Percentiles rank a stretch among this genome's conserved stretches.
Conservation (phyloP, 2,329 filamentous ascomycete species). For the Talaromyces piceae region DNA sequence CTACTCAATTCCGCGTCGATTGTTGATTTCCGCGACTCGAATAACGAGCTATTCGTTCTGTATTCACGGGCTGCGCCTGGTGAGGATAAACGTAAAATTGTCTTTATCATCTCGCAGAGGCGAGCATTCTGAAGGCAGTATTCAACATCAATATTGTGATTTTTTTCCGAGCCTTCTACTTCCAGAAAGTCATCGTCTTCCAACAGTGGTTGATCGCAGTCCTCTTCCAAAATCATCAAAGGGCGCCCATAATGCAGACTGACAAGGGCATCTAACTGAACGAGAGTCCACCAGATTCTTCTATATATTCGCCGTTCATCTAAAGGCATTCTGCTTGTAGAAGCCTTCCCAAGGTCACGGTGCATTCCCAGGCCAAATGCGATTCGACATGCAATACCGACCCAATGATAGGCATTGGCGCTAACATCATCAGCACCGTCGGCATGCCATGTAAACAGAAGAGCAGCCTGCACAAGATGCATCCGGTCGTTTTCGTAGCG, state of each 20-base stretch:
- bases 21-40: neutral
- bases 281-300: neutral
- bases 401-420: neutral
- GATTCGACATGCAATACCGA: conserved; percentile 2
- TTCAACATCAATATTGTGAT: neutral
- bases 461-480: conserved; percentile 3
- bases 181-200: neutral
- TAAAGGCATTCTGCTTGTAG: neutral
- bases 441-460: conserved; percentile 1
- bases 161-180: neutral
- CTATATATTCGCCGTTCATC: neutral
- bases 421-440: neutral
- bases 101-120: neutral
- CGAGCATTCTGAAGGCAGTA: neutral
- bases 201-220: neutral
- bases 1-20: neutral
- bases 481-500: conserved; percentile 1
- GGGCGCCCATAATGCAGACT: neutral
- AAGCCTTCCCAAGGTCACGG: neutral
- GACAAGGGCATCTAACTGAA: neutral
- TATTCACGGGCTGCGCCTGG: neutral
- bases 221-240: neutral
- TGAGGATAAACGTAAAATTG: neutral
- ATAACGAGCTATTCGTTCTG: neutral
- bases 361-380: conserved; percentile 3